Evolutionary conservation across 106 monocot genomes (phyloP), one percentile per base, ranked within the genome.

Genomic region (Platanthera guangdongensis): DNA sequence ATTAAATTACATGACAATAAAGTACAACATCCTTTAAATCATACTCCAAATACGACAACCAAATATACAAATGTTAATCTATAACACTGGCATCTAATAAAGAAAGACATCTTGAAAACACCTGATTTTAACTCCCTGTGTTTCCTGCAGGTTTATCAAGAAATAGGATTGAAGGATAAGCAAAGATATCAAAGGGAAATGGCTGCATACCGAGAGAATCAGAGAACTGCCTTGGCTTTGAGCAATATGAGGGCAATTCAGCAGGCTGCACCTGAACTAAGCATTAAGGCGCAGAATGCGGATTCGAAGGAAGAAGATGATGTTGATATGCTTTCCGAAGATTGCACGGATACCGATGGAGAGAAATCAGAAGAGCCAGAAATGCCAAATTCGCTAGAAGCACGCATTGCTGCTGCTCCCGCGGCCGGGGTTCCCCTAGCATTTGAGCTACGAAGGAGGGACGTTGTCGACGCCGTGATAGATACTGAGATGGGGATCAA

Each of bases 181-280:
- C 85, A 92, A 77, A 89, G 99, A 75, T 99, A 99, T 78, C 62
- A 68, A 77, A 94, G 76, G 45, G 94, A 99, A 75, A 81, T 99
- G 89, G 86, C 75, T 9, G 78, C 79, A 6, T 97, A 94, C 82
- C 85, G 71, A 60, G 89, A 90, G 82, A 88, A 73, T 50, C 75
- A 75, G 45, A 89, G 79, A 46, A 64, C 63, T 21, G 83, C 82
- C 50, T 81, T 70, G 21, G 50, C 77, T 22, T 78, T 93, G 55
- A 85, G 84, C 30, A 75, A 85, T 85, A 87, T 81, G 3, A 75
- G 86, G 76, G 91, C 94, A 14, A 85, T 94, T 59, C 86, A 82
- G 47, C 97, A 90, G 83, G 69, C 67, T 49, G 87, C 84, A 18
- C 77, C 50, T 50, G 81, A 82, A 54, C 47, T 74, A 16, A 80